Conservation (phyloP, 2,329 filamentous ascomycete species). For the Calcarisporium arbuscula region DNA sequence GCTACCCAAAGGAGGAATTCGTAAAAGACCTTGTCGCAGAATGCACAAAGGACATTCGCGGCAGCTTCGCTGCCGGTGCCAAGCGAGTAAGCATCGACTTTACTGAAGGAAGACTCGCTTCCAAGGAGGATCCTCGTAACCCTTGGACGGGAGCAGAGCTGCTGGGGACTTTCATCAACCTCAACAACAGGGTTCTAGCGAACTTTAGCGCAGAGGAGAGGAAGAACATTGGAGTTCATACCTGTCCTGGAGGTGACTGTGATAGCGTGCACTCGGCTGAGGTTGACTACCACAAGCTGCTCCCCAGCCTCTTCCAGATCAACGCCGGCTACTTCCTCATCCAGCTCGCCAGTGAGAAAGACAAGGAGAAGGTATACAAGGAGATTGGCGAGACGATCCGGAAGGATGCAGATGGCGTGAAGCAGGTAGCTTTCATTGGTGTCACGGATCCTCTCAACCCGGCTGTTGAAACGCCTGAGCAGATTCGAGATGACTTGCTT, state of each 20-base stretch:
- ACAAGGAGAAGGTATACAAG: constrained; percentile 7
- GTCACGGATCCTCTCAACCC: constrained; percentile 9
- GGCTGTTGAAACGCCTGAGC: constrained; percentile 7
- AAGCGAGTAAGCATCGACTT: constrained; percentile 10
- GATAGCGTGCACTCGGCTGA: constrained; percentile 9
- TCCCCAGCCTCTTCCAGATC: constrained; percentile 8
- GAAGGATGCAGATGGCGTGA: constrained; percentile 9
- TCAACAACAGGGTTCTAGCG: constrained; percentile 6
- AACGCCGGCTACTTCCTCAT: constrained; percentile 11
- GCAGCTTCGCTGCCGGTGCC: constrained; percentile 9
- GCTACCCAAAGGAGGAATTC: constrained; percentile 7
- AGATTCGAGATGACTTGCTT: constrained; percentile 8
- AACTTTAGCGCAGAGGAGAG: constrained; percentile 8
- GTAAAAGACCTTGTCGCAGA: constrained; percentile 7
- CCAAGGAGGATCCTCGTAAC: constrained; percentile 4
- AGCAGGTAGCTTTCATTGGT: constrained; percentile 11
- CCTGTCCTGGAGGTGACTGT: constrained; percentile 11
- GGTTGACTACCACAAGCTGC: constrained; percentile 7
- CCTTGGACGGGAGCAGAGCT: constrained; percentile 8
- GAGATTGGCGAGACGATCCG: constrained; percentile 8
- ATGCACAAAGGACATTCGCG: constrained; percentile 11
- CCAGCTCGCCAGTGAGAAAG: constrained; percentile 7
- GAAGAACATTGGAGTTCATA: constrained; percentile 10
- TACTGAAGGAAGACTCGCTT: constrained; percentile 10
- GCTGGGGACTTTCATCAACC: constrained; percentile 6